These are phyloP conservation scores for Hepatocystis sp. DNA, from an alignment of 169 alveolate species.

Conservation along the genomic window DNA sequence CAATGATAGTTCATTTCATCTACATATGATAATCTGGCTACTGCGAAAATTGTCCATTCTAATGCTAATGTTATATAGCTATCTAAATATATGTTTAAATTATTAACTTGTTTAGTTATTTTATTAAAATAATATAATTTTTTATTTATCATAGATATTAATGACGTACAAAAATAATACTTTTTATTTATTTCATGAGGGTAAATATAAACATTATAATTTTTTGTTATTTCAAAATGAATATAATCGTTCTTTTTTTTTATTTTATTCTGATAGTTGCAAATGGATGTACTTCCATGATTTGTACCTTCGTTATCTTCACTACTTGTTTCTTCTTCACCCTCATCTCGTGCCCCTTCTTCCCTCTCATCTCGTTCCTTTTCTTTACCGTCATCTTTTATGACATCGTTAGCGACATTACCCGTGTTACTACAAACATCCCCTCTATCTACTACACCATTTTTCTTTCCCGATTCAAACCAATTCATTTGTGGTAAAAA, in stretches of 20 bases:
- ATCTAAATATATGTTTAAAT: slow-evolving; percentile 32
- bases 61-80: slow-evolving; percentile 19
- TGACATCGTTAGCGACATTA: too few species aligned
- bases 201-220: slow-evolving; percentile 35
- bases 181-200: slow-evolving; percentile 26
- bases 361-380: too few species aligned
- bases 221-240: slow-evolving; percentile 51
- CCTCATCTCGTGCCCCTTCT: too few species aligned
- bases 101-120: slow-evolving; percentile 25
- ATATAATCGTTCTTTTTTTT: too few species aligned
- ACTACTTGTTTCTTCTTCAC: too few species aligned
- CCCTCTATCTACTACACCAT: neutral
- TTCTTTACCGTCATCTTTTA: too few species aligned
- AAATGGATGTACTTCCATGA: too few species aligned
- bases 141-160: slow-evolving; percentile 42
- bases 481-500: slow-evolving; percentile 9
- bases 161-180: slow-evolving; percentile 29
- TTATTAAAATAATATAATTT: slow-evolving; percentile 38
- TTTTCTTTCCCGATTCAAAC: neutral
- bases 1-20: slow-evolving; percentile 33
- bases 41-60: slow-evolving; percentile 50
- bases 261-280: too few species aligned
- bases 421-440: too few species aligned
- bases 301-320: too few species aligned
- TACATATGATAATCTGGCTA: slow-evolving; percentile 24